A percentile compares a stretch with the other conserved stretches of the same genome.
phyloP scores from a whole-genome alignment of 148 eudicot genomes.

The Vaccinium vitisidaea region DNA sequence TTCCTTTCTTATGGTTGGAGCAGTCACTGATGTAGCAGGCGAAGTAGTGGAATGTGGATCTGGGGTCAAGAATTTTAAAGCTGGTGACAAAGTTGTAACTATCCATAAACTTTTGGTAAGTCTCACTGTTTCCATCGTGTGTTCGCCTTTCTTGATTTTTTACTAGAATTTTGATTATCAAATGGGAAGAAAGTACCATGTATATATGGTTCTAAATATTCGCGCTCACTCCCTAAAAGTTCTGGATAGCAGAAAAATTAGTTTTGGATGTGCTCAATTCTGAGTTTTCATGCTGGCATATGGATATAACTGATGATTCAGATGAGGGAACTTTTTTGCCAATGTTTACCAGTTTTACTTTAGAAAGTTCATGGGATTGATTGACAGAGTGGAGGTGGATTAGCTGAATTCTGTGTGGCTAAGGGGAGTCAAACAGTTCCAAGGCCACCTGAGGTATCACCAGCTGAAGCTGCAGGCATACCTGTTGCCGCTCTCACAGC shows the following conservation, averaged over 20 bases:
- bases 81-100: conserved; percentile 79
- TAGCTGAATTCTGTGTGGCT: conserved; percentile 43
- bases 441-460: conserved; percentile 54
- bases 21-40: conserved; percentile 79
- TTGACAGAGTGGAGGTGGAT: conserved; percentile 41
- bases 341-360: not conserved
- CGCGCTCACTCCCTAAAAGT: too few species aligned
- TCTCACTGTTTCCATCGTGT: not conserved
- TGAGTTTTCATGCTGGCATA: too few species aligned
- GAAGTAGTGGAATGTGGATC: conserved; percentile 62
- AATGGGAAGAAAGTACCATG: too few species aligned
- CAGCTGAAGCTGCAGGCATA: conserved; percentile 48
- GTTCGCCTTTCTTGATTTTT: too few species aligned
- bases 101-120: conserved; percentile 32
- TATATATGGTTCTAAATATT: too few species aligned
- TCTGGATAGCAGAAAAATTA: too few species aligned
- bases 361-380: not conserved
- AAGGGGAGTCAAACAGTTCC: conserved; percentile 29
- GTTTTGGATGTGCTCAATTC: too few species aligned
- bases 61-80: conserved; percentile 52
- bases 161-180: too few species aligned
- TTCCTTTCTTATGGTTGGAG: conserved; percentile 12
- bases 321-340: too few species aligned
- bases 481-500: conserved; percentile 53
- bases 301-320: too few species aligned